Base-by-base conservation (phyloP, 1,284 basidiomycete species). In the Ustanciosporium gigantosporum region DNA sequence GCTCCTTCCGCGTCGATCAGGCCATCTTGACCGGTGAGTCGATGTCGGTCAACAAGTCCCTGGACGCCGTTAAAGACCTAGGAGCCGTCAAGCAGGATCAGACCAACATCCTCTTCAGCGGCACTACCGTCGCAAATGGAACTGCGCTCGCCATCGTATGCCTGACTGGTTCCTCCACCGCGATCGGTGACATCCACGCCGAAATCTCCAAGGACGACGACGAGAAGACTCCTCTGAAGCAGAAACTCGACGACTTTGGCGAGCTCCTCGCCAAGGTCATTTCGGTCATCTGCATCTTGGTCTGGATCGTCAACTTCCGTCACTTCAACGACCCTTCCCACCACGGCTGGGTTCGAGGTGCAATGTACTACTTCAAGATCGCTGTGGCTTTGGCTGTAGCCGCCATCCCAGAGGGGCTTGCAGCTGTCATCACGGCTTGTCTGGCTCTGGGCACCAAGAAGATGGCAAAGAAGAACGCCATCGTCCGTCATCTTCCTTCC, bases 281-380 rank as follows among this genome's bases (percentile, higher is more conserved):
- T 41, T 62, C 62, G 49, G 61, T 77, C 42, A 76, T 77, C 34
- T 76, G 74, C 57, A 68, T 77, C 39, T 49, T 77, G 20, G 74
- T 77, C 4, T 76, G 74, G 75, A 67, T 75, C 36, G 70, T 76
- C 52, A 76, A 76, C 58, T 61, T 75, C 35, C 73, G 75, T 29
- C 68, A 77, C 46, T 77, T 77, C 38, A 66, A 46, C 50, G 75
- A 77, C 40, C 73, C 74, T n/a, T 60, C 59, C 9, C 75, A 77
- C 56, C 69, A 73, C 34, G 75, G 75, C 31, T 65, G 61, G 66
- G 47, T 77, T 35, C 59, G 69, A 25, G 74, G 74, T 37, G 74
- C 74, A 25, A 69, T 76, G 52, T 76, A 76, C 65, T 76, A 76
- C 55, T 76, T 76, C 51, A 77, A 77, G 53, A 77, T 77, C 43